These are phyloP conservation scores for Quercus engelmannii DNA, from an alignment of 306 rosid species.

Conservation along the genomic window DNA sequence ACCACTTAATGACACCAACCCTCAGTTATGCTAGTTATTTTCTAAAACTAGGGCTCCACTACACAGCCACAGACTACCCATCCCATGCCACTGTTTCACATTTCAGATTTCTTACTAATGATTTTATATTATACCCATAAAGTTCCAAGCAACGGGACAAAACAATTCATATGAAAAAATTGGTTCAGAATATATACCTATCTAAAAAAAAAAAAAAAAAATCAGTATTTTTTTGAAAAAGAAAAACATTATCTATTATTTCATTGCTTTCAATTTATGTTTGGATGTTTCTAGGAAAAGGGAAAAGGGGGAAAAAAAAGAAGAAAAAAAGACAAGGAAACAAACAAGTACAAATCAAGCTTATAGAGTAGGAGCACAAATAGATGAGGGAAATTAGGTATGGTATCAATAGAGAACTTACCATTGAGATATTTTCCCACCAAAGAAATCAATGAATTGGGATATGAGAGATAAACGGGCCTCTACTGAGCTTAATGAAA, in stretches of 20 bases:
- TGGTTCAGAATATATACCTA: too few species aligned
- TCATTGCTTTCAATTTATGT: too few species aligned
- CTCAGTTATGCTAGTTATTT: neutral
- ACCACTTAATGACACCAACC: neutral
- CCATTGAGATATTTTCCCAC: slow-evolving; percentile 71
- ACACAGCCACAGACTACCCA: too few species aligned
- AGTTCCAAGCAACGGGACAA: neutral
- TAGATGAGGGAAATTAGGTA: neutral
- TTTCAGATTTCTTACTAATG: too few species aligned
- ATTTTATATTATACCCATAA: neutral
- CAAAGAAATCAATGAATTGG: slow-evolving; percentile 83
- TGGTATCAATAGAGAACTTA: slow-evolving; percentile 41
- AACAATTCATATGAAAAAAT: neutral
- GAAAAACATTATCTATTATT: too few species aligned
- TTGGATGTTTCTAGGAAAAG: too few species aligned
- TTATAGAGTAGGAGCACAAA: neutral
- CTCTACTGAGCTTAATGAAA: slow-evolving; percentile 74
- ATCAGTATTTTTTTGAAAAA: too few species aligned
- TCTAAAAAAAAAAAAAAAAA: too few species aligned
- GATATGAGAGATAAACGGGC: slow-evolving; percentile 63
- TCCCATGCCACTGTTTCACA: too few species aligned
- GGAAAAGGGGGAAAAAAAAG: too few species aligned
- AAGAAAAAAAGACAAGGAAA: too few species aligned
- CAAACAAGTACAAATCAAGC: too few species aligned
- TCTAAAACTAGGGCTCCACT: neutral